A percentile compares a stretch with the other conserved stretches of the same genome.
phyloP scores from a whole-genome alignment of 1,284 basidiomycete genomes.

The Acaromyces ingoldii region DNA sequence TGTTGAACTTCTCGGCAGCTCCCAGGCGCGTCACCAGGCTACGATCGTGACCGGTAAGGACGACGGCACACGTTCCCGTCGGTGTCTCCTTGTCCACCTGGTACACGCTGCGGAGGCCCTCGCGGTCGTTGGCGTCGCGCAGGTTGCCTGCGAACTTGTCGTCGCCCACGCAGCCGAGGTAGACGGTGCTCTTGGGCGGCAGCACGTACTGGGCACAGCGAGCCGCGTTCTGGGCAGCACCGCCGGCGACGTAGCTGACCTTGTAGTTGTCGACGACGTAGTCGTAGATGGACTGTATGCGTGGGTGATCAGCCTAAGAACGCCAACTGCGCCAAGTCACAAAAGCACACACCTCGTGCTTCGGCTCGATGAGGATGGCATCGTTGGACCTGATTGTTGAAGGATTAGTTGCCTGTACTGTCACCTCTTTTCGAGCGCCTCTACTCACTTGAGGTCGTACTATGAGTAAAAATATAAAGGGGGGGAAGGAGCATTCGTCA shows the following conservation, averaged over 20 bases:
- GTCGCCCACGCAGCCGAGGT: slow-evolving; percentile 88
- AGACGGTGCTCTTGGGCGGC: slow-evolving; percentile 75
- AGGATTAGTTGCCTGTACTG: too few relatives aligned
- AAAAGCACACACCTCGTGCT: slow-evolving; percentile 59
- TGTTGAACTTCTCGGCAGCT: slow-evolving; percentile 81
- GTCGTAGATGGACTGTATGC: slow-evolving; percentile 60
- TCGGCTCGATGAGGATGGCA: slow-evolving; percentile 86
- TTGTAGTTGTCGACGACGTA: slow-evolving; percentile 74
- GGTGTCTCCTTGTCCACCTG: slow-evolving; percentile 78
- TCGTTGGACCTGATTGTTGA: too few relatives aligned
- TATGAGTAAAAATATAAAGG: not conserved
- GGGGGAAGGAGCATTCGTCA: not conserved
- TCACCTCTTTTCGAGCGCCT: too few relatives aligned
- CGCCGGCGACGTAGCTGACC: slow-evolving; percentile 89
- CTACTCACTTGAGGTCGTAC: slow-evolving; percentile 83
- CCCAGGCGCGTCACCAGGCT: slow-evolving; percentile 87
- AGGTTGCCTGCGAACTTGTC: slow-evolving; percentile 87
- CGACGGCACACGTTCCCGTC: slow-evolving; percentile 94
- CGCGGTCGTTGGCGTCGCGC: slow-evolving; percentile 84
- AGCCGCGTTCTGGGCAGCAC: slow-evolving; percentile 93
- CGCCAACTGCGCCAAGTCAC: not conserved
- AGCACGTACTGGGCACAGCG: slow-evolving; percentile 80
- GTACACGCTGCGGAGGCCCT: slow-evolving; percentile 84
- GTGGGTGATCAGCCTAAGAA: not conserved
- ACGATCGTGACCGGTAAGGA: slow-evolving; percentile 90